Evolutionary conservation across 2,329 filamentous ascomycete species (phyloP), one percentile per base, ranked within the genome.

Genomic region (Apiospora kogelbergensis): DNA sequence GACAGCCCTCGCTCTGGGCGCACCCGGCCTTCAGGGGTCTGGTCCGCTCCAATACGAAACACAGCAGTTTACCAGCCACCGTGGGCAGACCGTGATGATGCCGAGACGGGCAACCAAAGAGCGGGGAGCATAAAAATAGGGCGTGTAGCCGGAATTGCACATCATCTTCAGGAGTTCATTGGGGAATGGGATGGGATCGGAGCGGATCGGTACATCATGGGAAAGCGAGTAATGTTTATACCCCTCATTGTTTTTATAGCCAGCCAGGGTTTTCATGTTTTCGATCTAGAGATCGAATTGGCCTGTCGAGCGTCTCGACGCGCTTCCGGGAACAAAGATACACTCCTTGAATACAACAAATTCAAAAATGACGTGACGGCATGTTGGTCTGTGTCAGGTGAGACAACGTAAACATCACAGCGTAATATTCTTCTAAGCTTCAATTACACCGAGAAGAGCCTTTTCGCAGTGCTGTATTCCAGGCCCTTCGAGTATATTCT

Each of bases 1-100:
- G 33, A 3, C 44, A 44, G 42, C 65, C 65, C 3, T 46, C 65
- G 42, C 44, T 66, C 3, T 66, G 42, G 42, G 30, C 42, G 10
- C 65, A 66, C 30, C 65, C 65, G 30, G 65, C 65, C 13, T 53
- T 66, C 30, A 42, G 63, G 40, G 63, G 63, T 6, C 63, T 65
- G 63, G 41, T 41, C 5, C 65, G 65, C 44, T 17, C 42, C 3
- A 10, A 20, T 2, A 22, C 65, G 2, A 66, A 66, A 40, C 65
- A 66, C 30, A 22, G 26, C 17, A 66, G 65, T 15, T 10, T 66
- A 24, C 65, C 65, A 17, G 30, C 45, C 9, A 60, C 53, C 9
- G 17, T 60, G 17, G 30, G 53, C 30, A 60, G 30, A 30, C 17
- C 53, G 26, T 60, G 20, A n/a, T 37, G 4, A n/a, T n/a, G 17